A percentile compares a stretch with the other conserved stretches of the same genome.
phyloP scores from a whole-genome alignment of 116 monocot genomes.

The Dioscorea cayenensis region DNA sequence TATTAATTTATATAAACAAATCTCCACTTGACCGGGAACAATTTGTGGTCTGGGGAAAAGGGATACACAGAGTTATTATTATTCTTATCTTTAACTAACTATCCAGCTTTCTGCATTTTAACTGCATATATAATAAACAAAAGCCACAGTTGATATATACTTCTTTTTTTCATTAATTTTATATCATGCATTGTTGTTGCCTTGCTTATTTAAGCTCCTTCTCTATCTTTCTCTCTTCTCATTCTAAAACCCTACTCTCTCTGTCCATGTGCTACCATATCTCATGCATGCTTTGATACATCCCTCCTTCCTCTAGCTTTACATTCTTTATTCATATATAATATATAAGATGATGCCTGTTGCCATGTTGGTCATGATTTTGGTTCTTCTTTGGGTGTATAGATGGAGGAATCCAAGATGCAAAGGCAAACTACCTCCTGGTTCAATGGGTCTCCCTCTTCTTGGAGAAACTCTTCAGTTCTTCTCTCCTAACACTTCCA shows the following conservation, averaged over 20 bases:
- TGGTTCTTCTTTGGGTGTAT: slow-evolving; percentile 16
- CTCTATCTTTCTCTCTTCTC: slow-evolving; percentile 6
- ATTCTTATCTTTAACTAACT: slow-evolving; percentile 17
- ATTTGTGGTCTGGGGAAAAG: slow-evolving; percentile 6
- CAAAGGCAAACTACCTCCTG: slow-evolving; percentile 53
- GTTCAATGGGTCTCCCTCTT: slow-evolving; percentile 53
- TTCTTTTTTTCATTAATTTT: neutral
- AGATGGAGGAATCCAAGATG: slow-evolving; percentile 56
- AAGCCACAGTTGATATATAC: neutral
- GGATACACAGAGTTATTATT: neutral
- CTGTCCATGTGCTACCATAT: slow-evolving; percentile 19
- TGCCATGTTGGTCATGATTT: slow-evolving; percentile 14
- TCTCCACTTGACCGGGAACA: neutral
- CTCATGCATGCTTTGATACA: slow-evolving; percentile 6
- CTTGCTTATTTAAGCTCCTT: slow-evolving; percentile 25
- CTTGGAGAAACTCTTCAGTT: slow-evolving; percentile 55
- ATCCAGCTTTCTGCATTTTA: slow-evolving; percentile 11
- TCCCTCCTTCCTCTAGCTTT: slow-evolving; percentile 1
- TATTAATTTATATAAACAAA: neutral
- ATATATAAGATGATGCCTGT: slow-evolving; percentile 22
- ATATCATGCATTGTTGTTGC: neutral
- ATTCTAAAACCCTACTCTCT: slow-evolving; percentile 3
- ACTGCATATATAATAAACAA: slow-evolving; percentile 6
- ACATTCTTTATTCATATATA: slow-evolving; percentile 14
- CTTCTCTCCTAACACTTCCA: slow-evolving; percentile 35